These are phyloP conservation scores for Protomyces lactucae-debilis DNA, from an alignment of 1,139 yeast genomes.

Conservation along the genomic window DNA sequence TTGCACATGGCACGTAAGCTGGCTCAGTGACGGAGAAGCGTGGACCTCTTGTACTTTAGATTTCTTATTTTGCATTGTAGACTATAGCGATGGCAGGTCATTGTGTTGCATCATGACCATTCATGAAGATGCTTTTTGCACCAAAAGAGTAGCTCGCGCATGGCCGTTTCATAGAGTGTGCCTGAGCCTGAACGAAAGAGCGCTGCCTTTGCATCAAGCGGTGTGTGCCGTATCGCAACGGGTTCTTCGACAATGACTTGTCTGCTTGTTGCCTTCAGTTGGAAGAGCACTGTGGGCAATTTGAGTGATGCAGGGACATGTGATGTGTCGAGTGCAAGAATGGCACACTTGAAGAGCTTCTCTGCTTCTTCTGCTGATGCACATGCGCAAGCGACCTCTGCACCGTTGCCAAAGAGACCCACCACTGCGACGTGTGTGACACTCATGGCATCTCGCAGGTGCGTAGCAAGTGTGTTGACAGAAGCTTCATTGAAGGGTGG, in stretches of 20 bases:
- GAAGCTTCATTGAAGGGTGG: neutral
- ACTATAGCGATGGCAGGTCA: neutral
- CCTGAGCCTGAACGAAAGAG: neutral
- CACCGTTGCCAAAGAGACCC: neutral
- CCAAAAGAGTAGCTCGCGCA: constrained; percentile 13
- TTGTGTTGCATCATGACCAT: constrained; percentile 6
- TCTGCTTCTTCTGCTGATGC: neutral
- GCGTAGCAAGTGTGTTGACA: neutral
- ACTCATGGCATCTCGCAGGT: neutral
- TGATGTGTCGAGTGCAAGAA: neutral
- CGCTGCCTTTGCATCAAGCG: neutral
- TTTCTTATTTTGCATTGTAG: neutral
- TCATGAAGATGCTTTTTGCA: constrained; percentile 24
- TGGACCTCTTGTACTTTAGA: neutral
- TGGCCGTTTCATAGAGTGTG: constrained; percentile 1
- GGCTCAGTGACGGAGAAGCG: neutral
- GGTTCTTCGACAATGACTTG: neutral
- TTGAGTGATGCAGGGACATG: neutral
- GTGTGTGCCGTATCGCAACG: neutral
- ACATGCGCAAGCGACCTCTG: neutral
- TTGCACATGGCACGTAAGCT: neutral
- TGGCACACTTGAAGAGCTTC: neutral
- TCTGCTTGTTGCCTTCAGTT: neutral
- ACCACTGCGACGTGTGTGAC: neutral
- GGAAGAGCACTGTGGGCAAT: neutral